phyloP scores from a whole-genome alignment of 2,329 filamentous ascomycete species.

The Diaporthe batatas region DNA sequence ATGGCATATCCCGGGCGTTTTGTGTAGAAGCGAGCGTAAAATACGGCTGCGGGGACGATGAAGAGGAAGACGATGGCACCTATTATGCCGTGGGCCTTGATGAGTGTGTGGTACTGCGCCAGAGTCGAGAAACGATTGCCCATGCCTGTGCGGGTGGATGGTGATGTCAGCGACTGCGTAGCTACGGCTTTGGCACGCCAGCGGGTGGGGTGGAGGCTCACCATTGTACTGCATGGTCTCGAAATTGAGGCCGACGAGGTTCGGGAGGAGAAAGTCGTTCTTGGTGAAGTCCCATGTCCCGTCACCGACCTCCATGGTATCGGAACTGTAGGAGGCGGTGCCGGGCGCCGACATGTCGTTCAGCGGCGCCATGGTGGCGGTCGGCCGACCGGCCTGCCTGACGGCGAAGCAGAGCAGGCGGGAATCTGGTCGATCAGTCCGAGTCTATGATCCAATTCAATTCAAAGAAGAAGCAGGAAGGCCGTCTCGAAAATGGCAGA shows the following conservation, averaged over 20 bases:
- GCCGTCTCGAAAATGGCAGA: slow-evolving; percentile 9
- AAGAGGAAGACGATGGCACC: slow-evolving; percentile 81
- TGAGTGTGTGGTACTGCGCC: slow-evolving; percentile 76
- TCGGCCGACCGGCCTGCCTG: slow-evolving; percentile 44
- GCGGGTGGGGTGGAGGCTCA: slow-evolving; percentile 52
- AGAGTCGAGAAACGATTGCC: slow-evolving; percentile 81
- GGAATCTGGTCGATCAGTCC: background rate
- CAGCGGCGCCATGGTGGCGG: slow-evolving; percentile 71
- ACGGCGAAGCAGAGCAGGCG: slow-evolving; percentile 27
- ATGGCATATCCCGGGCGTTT: slow-evolving; percentile 72
- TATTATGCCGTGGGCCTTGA: slow-evolving; percentile 79
- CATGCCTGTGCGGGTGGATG: slow-evolving; percentile 71
- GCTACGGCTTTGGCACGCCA: background rate
- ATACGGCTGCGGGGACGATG: slow-evolving; percentile 79
- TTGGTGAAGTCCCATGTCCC: slow-evolving; percentile 85
- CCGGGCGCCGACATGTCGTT: slow-evolving; percentile 76
- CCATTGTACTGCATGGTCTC: slow-evolving; percentile 89
- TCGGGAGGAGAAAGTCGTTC: slow-evolving; percentile 83
- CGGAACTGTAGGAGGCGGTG: slow-evolving; percentile 78
- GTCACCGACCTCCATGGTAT: slow-evolving; percentile 83
- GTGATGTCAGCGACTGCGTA: slow-evolving; percentile 38
- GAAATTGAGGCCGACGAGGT: slow-evolving; percentile 81
- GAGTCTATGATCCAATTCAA: background rate
- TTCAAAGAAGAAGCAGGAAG: background rate
- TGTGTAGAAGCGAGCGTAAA: slow-evolving; percentile 79